phyloP scores from a whole-genome alignment of 23 red algal genomes.

The Gracilaria gracilis region DNA sequence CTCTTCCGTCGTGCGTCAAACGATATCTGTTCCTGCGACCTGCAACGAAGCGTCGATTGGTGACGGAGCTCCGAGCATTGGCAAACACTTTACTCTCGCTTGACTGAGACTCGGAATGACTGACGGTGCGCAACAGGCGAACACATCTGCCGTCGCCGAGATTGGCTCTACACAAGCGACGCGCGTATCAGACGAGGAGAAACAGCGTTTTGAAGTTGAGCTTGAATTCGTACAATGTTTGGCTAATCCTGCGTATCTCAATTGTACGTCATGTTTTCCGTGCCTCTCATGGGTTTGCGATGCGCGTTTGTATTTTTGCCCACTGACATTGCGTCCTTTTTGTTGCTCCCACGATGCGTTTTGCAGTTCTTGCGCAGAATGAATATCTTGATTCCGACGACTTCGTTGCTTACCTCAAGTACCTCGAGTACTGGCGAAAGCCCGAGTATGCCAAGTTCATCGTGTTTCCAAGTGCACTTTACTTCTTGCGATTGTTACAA shows the following conservation, averaged over 20 bases:
- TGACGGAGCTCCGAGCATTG: too few relatives aligned
- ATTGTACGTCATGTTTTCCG: slow-evolving; percentile 71
- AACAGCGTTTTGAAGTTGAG: slow-evolving; percentile 87
- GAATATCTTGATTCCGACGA: slow-evolving; percentile 78
- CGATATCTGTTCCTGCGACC: too few relatives aligned
- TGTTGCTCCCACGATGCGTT: not conserved
- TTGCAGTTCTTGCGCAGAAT: slow-evolving; percentile 85
- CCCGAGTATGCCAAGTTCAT: slow-evolving; percentile 79
- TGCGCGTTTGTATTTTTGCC: not conserved
- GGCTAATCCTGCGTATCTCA: slow-evolving; percentile 84
- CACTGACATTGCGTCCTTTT: not conserved
- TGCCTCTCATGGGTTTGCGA: not conserved
- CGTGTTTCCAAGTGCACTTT: slow-evolving; percentile 77
- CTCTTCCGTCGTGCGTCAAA: too few relatives aligned
- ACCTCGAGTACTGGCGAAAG: slow-evolving; percentile 82
- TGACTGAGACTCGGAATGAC: not conserved
- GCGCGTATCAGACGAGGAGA: slow-evolving; percentile 19
- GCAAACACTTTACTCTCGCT: not conserved
- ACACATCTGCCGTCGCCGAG: not conserved
- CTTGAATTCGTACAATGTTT: slow-evolving; percentile 92
- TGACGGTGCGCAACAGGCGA: not conserved
- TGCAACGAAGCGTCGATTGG: too few relatives aligned
- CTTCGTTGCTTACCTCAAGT: slow-evolving; percentile 83
- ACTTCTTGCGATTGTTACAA: slow-evolving; percentile 83
- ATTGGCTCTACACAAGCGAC: not conserved